Conservation (phyloP, 1,284 basidiomycete genomes). For the Melampsora americana region DNA sequence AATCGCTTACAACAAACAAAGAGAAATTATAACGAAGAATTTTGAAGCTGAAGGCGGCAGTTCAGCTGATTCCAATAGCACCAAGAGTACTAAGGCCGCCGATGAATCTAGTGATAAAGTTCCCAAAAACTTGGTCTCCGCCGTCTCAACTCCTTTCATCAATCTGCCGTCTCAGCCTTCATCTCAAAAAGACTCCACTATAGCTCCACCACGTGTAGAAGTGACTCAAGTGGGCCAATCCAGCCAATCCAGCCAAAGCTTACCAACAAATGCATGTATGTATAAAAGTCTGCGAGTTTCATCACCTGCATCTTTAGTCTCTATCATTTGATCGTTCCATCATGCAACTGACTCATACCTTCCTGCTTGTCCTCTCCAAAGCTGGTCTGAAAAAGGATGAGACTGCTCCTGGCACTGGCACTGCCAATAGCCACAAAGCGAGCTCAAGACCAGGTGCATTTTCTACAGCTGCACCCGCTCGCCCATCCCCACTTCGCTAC, state of each 20-base stretch:
- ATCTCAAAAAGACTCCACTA: neutral
- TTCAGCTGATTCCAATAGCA: neutral
- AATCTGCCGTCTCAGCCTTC: neutral
- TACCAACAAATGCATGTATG: neutral
- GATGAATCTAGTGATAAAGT: too few species aligned
- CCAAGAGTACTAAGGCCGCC: too few species aligned
- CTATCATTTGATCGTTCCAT: too few species aligned
- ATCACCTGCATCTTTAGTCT: too few species aligned
- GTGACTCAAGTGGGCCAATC: neutral
- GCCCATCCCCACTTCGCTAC: constrained; percentile 27
- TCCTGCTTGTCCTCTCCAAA: neutral
- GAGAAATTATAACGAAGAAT: constrained; percentile 11
- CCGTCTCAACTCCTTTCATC: neutral
- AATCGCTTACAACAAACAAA: constrained; percentile 25
- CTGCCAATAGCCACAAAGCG: neutral
- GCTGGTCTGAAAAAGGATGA: neutral
- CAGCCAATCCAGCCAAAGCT: neutral
- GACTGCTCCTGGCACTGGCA: neutral
- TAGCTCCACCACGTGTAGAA: too few species aligned
- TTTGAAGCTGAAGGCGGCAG: constrained; percentile 4
- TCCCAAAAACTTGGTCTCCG: neutral
- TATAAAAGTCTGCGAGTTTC: neutral
- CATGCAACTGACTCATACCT: too few species aligned
- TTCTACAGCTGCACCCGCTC: constrained; percentile 11
- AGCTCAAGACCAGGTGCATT: constrained; percentile 20